Base-by-base conservation (phyloP, 176 grass and related monocot species). In the Carex scoparia region DNA sequence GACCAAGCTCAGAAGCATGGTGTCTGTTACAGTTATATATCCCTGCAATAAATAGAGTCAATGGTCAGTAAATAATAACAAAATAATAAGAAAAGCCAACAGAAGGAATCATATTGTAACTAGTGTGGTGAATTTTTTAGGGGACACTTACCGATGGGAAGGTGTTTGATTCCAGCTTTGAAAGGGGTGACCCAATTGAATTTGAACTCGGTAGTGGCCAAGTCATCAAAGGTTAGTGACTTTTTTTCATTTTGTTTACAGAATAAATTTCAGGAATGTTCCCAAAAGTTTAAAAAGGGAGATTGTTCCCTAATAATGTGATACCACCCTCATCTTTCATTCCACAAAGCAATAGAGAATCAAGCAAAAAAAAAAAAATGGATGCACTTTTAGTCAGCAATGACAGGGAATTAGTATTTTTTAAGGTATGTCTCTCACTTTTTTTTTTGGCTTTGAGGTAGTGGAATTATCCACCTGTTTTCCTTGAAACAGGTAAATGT, bases 131-230 rank as follows among this genome's bases (percentile, higher is more conserved):
- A 87, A 27, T 91, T 59, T 83, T 56, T 32, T 88, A 99, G 97
- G 97, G 97, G 75, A 91, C 83, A 80, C 93, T 99, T 81, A 96
- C 93, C 5, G 91, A 99, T 88, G 93, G 97, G 14, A 89, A 88
- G 88, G 97, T 94, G 85, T 99, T 99, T 72, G 97, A 99, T 91
- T 99, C 97, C 54, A 99, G 93, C 87, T 99, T 70, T 86, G 93
- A 96, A 76, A 99, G 93, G 79, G 93, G 93, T 55, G 97, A 99
- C 55, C 97, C 97, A 5, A 99, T 99, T 90, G 97, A 88, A 91
- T 99, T 99, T 84, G 93, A 99, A 32, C 84, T 99, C 81, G 97
- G 97, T 56, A 91, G 85, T 83, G 97, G 97, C 27, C 97, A 99
- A 92, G 97, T 99, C 73, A 99, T 99, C 68, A 94, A 99, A 88